A percentile compares a stretch with the other conserved stretches of the same genome.
phyloP scores from a whole-genome alignment of 306 rosid species.

The Lathyrus aphaca region DNA sequence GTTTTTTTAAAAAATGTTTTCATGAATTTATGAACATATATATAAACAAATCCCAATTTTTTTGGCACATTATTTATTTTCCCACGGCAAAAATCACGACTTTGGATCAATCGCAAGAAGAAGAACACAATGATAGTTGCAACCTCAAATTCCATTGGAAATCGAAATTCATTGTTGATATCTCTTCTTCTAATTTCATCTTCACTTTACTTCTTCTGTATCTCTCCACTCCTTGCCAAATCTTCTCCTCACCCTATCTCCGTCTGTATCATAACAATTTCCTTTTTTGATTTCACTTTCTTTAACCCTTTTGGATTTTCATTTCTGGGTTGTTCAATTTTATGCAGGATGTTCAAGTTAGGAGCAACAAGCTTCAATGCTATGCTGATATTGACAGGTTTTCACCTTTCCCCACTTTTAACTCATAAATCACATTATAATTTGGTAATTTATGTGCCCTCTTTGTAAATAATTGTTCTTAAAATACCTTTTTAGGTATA shows the following conservation, averaged over 20 bases:
- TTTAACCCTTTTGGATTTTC: conserved; percentile 1
- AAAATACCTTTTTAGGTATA: too few species aligned
- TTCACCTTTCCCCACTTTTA: not conserved
- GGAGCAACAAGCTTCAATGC: conserved; percentile 80
- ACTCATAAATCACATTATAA: too few species aligned
- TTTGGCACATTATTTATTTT: too few species aligned
- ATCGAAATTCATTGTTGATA: conserved; percentile 19
- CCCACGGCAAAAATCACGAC: not conserved
- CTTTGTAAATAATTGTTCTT: too few species aligned
- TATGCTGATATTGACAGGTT: conserved; percentile 85
- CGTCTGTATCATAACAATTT: conserved; percentile 53
- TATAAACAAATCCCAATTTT: not conserved
- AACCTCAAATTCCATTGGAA: not conserved
- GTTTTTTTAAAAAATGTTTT: too few species aligned
- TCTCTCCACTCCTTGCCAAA: conserved; percentile 58
- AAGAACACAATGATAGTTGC: conserved; percentile 16
- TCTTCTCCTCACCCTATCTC: conserved; percentile 73
- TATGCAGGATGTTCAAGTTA: conserved; percentile 68
- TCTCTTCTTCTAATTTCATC: conserved; percentile 38
- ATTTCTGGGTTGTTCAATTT: not conserved
- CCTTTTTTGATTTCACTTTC: not conserved
- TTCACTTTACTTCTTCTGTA: conserved; percentile 34
- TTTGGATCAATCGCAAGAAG: not conserved
- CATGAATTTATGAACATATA: not conserved
- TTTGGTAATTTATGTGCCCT: too few species aligned